Evolutionary conservation across 805 yeast species (phyloP).

Genomic region (Teunomyces lycoperdinae): DNA sequence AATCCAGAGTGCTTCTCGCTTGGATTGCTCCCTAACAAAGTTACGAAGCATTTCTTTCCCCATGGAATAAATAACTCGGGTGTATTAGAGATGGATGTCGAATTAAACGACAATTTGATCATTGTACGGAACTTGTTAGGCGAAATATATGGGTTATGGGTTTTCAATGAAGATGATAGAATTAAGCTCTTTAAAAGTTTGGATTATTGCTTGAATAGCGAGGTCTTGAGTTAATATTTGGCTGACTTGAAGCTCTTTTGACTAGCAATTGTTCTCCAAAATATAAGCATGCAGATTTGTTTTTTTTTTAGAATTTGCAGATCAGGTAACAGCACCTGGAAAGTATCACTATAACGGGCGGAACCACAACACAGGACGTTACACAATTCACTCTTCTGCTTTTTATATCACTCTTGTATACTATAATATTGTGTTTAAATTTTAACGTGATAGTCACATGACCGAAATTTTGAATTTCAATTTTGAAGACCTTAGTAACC

Average conservation of each 20-base stretch:
- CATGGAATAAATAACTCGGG: constrained; percentile 27
- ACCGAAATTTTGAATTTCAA: neutral
- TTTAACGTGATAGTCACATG: constrained; percentile 1
- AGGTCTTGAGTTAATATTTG: constrained; percentile 11
- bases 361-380: too few species aligned
- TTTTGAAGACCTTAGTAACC: neutral
- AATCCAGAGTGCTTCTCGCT: constrained; percentile 70
- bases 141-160: constrained; percentile 77
- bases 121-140: constrained; percentile 67
- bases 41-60: constrained; percentile 44
- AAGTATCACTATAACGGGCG: too few species aligned
- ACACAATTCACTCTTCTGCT: too few species aligned
- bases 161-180: constrained; percentile 67
- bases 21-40: constrained; percentile 60
- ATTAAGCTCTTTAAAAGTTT: constrained; percentile 50
- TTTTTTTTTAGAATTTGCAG: too few species aligned
- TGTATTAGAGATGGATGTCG: constrained; percentile 56
- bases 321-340: too few species aligned
- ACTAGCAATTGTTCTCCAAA: too few species aligned
- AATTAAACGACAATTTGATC: constrained; percentile 64
- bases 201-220: constrained; percentile 38
- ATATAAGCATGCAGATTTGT: too few species aligned
- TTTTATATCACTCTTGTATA: neutral
- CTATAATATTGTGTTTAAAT: neutral
- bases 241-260: neutral